phyloP scores from a whole-genome alignment of 805 yeast genomes.

The Naumovozyma baii region DNA sequence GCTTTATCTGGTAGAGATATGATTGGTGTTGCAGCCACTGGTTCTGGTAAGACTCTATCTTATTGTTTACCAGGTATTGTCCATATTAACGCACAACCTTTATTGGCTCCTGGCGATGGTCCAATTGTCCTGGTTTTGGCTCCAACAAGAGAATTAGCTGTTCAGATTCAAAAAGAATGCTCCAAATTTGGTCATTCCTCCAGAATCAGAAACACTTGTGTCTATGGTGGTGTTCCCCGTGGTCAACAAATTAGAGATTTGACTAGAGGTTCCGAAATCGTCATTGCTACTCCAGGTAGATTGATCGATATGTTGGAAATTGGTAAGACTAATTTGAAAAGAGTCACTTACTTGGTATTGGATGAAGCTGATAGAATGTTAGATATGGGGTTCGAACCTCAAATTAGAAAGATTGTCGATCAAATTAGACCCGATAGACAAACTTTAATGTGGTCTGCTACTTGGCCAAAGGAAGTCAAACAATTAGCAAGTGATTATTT shows the following conservation, averaged over 20 bases:
- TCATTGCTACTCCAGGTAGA: slow-evolving; percentile 98
- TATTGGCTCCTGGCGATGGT: slow-evolving; percentile 89
- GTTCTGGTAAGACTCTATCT: slow-evolving; percentile 96
- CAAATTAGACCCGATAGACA: slow-evolving; percentile 99
- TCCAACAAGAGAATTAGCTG: slow-evolving; percentile 98
- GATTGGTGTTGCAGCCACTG: slow-evolving; percentile 98
- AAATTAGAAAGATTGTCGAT: slow-evolving; percentile 93
- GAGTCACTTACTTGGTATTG: slow-evolving; percentile 92
- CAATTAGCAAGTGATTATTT: slow-evolving; percentile 84
- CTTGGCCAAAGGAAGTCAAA: slow-evolving; percentile 99
- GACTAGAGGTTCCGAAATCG: slow-evolving; percentile 89
- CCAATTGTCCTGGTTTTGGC: slow-evolving; percentile 93
- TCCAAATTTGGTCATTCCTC: slow-evolving; percentile 87
- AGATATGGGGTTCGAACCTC: slow-evolving; percentile 99
- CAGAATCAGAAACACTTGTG: slow-evolving; percentile 92
- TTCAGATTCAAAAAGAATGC: slow-evolving; percentile 93
- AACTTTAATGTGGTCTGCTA: slow-evolving; percentile 99
- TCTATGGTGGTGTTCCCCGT: slow-evolving; percentile 98
- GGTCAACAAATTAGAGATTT: slow-evolving; percentile 97
- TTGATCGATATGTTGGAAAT: slow-evolving; percentile 93
- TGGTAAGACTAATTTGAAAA: slow-evolving; percentile 86
- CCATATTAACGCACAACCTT: slow-evolving; percentile 96
- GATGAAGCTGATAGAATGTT: slow-evolving; percentile 99
- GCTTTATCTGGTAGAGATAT: slow-evolving; percentile 97
- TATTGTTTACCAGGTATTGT: slow-evolving; percentile 96